These are phyloP conservation scores for Moesziomyces globuligerus DNA, from an alignment of 1,284 basidiomycete species.

Conservation along the genomic window DNA sequence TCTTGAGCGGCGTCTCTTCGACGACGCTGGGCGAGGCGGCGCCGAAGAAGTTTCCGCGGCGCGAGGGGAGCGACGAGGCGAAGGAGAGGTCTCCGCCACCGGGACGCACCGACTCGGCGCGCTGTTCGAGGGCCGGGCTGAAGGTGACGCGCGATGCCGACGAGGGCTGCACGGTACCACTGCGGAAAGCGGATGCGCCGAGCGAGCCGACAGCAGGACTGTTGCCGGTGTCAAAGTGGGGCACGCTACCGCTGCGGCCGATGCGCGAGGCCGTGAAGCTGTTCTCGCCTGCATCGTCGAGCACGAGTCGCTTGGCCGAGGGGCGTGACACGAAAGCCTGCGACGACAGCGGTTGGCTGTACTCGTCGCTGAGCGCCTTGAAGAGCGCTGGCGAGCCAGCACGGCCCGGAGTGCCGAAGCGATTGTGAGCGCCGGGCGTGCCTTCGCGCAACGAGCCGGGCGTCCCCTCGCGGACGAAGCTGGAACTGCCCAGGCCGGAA, in stretches of 20 bases:
- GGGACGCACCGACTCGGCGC: constrained; percentile 44
- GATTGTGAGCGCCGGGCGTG: constrained; percentile 51
- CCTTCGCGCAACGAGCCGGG: constrained; percentile 61
- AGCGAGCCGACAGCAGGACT: constrained; percentile 42
- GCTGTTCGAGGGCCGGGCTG: constrained; percentile 58
- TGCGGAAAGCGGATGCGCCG: constrained; percentile 39
- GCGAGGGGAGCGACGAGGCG: constrained; percentile 49
- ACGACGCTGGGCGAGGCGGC: constrained; percentile 26
- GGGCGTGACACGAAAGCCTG: constrained; percentile 77
- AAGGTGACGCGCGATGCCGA: constrained; percentile 52
- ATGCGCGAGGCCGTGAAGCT: constrained; percentile 41
- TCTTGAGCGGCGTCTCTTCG: constrained; percentile 49
- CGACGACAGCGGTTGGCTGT: constrained; percentile 59
- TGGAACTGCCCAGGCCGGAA: constrained; percentile 43
- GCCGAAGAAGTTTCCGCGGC: constrained; percentile 42
- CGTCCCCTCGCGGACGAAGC: constrained; percentile 49
- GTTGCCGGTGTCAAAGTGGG: constrained; percentile 35
- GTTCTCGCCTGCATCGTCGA: constrained; percentile 71
- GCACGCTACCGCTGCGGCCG: constrained; percentile 46
- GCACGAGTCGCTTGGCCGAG: constrained; percentile 92
- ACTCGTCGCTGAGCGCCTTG: constrained; percentile 73
- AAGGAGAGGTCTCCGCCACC: constrained; percentile 53
- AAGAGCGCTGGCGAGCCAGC: constrained; percentile 64
- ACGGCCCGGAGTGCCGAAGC: constrained; percentile 42
- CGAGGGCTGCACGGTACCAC: constrained; percentile 42